Evolutionary conservation across 805 yeast genomes (phyloP), one percentile per base, ranked within the genome.

Genomic region (Myxozyma nipponensis): DNA sequence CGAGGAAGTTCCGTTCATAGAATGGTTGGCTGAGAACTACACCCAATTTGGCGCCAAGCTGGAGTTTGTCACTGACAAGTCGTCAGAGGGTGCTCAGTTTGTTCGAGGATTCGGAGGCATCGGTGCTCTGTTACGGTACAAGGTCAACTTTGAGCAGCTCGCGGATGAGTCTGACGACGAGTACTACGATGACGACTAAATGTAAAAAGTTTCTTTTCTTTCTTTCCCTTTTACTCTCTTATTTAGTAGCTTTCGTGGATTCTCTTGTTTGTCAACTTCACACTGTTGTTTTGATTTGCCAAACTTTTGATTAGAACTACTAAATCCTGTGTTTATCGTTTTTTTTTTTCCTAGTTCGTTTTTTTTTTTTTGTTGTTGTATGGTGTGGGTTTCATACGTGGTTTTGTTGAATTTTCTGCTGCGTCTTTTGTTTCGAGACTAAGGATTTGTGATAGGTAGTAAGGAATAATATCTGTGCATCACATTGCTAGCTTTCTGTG

Each of bases 61-160:
- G 63, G 99, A 93, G 75, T 93, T 93, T 63, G 96, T 93, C 61
- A 86, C 97, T 44, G 98, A 93, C 74, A 83, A 88, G 73, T 86
- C 96, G 21, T 84, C 95, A 39, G 99, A 93, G 73, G 99, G 99
- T 77, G 95, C 98, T 41, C 99, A 93, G 75, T 93, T 93, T 71
- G 95, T 85, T 53, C 84, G 82, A 63, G 99, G 99, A 53, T 93
- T 93, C 67, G 99, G 99, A 84, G 99, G 98, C 74, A 80, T 93
- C 60, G 99, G 99, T 70, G 97, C 96, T 51, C 69, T 93, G 63
- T 76, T 93, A 69, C 88, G 99, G 75, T 93, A 93, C 73, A 89
- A 89, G 72, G 93, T 93, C 62, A 93, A 93, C 75, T 93, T 93
- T 65, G 98, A 93, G 70, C 97, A 89, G 76, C 79, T 93, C 67